phyloP scores from a whole-genome alignment of 2,329 filamentous ascomycete species.

The Fusarium gaditjirri region DNA sequence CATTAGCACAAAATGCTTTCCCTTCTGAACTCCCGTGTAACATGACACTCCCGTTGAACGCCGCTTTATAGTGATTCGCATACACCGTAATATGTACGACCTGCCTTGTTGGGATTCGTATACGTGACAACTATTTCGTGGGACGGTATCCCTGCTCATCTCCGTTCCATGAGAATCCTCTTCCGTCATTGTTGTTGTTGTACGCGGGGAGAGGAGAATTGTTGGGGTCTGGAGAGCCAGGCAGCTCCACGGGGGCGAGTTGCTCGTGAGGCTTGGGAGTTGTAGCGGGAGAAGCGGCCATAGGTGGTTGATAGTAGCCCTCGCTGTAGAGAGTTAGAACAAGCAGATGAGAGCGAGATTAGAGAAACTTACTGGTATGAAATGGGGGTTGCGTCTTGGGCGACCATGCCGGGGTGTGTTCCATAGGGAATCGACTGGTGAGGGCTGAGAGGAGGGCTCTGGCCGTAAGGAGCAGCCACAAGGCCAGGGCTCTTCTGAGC shows the following conservation, averaged over 20 bases:
- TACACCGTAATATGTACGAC: slow-evolving; percentile 14
- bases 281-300: slow-evolving; percentile 21
- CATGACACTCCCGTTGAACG: slow-evolving; percentile 19
- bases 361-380: slow-evolving; percentile 45
- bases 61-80: slow-evolving; percentile 4
- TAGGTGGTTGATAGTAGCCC: slow-evolving; percentile 22
- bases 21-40: slow-evolving; percentile 23
- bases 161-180: slow-evolving; percentile 48
- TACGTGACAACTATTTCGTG: slow-evolving; percentile 19
- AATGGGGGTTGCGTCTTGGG: slow-evolving; percentile 34
- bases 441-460: slow-evolving; percentile 49
- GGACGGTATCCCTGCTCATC: slow-evolving; percentile 45
- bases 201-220: slow-evolving; percentile 52
- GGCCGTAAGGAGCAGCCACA: slow-evolving; percentile 47
- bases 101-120: neutral
- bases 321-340: slow-evolving; percentile 20
- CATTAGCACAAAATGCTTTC: slow-evolving; percentile 11
- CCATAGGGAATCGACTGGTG: slow-evolving; percentile 40
- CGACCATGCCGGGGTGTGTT: slow-evolving; percentile 34
- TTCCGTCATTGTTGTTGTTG: slow-evolving; percentile 21
- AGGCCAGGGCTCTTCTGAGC: slow-evolving; percentile 34
- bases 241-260: slow-evolving; percentile 49
- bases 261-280: slow-evolving; percentile 37
- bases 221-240: slow-evolving; percentile 45
- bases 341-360: neutral